These are phyloP conservation scores for Medicago lupulina DNA, from an alignment of 306 rosid genomes.

Conservation along the genomic window DNA sequence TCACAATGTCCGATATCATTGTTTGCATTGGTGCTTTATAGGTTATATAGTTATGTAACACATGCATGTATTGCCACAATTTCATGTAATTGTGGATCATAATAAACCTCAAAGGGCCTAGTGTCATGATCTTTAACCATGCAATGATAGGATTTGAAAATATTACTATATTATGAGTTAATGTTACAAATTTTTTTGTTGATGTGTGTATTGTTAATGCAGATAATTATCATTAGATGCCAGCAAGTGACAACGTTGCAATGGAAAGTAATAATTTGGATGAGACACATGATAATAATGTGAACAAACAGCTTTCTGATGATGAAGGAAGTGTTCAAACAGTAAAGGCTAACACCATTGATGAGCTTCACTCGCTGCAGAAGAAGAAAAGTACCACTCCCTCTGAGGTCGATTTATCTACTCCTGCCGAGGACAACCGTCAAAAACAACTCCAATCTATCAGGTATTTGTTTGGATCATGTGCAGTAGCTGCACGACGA, in stretches of 20 bases:
- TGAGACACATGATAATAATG: conserved; percentile 37
- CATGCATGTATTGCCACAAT: neutral
- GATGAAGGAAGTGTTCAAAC: conserved; percentile 52
- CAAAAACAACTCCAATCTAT: conserved; percentile 79
- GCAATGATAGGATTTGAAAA: neutral
- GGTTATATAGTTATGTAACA: neutral
- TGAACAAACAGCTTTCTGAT: conserved; percentile 42
- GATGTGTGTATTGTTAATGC: neutral
- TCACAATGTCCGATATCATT: neutral
- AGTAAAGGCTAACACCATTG: conserved; percentile 76
- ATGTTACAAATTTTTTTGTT: neutral
- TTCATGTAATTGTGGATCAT: neutral
- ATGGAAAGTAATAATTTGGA: conserved; percentile 50
- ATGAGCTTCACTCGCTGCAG: conserved; percentile 87
- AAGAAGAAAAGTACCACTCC: conserved; percentile 79
- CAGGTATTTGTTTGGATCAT: conserved; percentile 48
- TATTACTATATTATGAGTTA: neutral
- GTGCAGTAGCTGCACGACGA: no score
- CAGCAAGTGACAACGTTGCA: conserved; percentile 29
- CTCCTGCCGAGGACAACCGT: conserved; percentile 58
- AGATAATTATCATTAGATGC: conserved; percentile 20
- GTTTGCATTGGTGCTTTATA: neutral
- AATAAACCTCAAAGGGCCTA: neutral
- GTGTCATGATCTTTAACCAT: neutral
- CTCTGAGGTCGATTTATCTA: neutral